A percentile compares a stretch with the other conserved stretches of the same genome.
Evolutionary conservation across 2,329 filamentous ascomycete genomes (phyloP).

Genomic region (Colletotrichum sp.): DNA sequence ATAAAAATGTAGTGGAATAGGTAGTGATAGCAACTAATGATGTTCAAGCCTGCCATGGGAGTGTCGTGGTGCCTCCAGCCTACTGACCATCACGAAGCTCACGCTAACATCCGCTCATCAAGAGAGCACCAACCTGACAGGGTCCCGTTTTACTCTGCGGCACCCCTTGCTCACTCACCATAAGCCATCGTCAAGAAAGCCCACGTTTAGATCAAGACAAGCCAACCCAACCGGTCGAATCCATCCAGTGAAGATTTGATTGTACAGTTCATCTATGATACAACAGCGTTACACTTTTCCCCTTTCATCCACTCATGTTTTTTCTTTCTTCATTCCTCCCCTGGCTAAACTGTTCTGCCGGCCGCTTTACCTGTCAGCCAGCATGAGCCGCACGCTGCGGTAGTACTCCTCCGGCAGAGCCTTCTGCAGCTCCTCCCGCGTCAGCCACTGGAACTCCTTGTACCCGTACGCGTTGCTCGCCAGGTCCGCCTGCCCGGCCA

Average conservation of each 20-base stretch:
- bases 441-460: constrained; percentile 89
- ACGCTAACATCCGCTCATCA: neutral
- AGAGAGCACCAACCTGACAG: neutral
- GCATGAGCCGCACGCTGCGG: constrained; percentile 79
- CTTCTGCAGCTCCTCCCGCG: constrained; percentile 82
- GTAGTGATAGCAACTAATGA: neutral
- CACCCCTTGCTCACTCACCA: neutral
- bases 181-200: neutral
- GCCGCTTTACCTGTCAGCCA: constrained; percentile 70
- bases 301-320: neutral
- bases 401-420: constrained; percentile 74
- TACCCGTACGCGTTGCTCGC: constrained; percentile 73
- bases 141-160: neutral
- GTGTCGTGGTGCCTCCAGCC: neutral
- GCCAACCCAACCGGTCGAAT: neutral
- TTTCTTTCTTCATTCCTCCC: neutral
- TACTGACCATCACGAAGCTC: neutral
- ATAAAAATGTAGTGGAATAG: neutral
- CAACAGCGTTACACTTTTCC: constrained; percentile 34
- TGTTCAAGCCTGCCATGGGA: neutral
- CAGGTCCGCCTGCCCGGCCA: constrained; percentile 93
- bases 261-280: constrained; percentile 41
- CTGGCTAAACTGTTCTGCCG: neutral
- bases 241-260: constrained; percentile 16
- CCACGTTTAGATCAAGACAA: neutral